These are phyloP conservation scores for Sicyos edulis DNA, from an alignment of 306 rosid genomes.

Conservation along the genomic window DNA sequence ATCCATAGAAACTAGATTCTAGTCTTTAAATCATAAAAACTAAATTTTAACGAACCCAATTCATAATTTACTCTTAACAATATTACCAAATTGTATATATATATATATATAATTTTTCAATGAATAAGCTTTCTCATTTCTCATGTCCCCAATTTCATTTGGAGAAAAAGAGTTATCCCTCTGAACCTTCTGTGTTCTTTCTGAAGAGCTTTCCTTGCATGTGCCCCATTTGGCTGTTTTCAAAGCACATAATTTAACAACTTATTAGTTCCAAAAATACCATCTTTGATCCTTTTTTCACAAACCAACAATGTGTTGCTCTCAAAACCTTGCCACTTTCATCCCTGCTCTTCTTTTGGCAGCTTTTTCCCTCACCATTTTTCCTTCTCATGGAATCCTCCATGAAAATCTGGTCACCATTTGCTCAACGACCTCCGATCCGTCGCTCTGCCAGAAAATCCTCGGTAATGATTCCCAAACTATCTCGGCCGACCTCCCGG, in stretches of 20 bases:
- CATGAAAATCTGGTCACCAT: background rate
- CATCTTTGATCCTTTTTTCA: background rate
- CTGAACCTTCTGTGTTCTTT: too few relatives aligned
- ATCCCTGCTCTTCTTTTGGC: slow-evolving; percentile 12
- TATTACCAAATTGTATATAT: too few relatives aligned
- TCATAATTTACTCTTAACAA: too few relatives aligned
- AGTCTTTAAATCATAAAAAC: too few relatives aligned
- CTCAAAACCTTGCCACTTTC: background rate
- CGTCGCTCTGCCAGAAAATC: background rate
- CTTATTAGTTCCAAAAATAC: background rate
- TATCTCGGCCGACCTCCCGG: background rate
- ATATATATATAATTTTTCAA: too few relatives aligned
- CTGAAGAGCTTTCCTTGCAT: background rate
- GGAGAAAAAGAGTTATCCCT: too few relatives aligned
- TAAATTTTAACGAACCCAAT: too few relatives aligned
- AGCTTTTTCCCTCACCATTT: background rate
- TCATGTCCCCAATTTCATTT: too few relatives aligned
- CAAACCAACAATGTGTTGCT: background rate
- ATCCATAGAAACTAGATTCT: too few relatives aligned
- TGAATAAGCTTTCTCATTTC: background rate
- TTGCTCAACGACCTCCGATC: background rate
- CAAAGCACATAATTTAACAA: background rate
- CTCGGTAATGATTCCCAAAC: background rate
- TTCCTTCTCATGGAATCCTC: slow-evolving; percentile 12
- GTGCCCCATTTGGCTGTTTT: background rate